These are phyloP conservation scores for Polychaeton citri DNA, from an alignment of 2,329 filamentous ascomycete genomes.

Conservation along the genomic window DNA sequence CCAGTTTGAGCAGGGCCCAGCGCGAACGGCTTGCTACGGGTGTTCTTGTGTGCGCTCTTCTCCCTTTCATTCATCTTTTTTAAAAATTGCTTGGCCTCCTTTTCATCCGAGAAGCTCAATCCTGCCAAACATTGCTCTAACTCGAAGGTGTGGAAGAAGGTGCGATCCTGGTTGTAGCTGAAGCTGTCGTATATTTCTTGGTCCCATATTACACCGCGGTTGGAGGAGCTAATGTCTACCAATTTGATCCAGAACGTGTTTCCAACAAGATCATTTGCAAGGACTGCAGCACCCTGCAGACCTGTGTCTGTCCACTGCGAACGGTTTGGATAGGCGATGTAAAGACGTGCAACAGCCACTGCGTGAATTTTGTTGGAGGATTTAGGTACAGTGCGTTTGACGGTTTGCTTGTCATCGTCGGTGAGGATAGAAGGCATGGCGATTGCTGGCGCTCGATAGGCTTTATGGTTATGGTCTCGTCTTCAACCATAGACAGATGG, in stretches of 20 bases:
- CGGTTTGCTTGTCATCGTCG: constrained; percentile 90
- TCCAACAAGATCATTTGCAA: constrained; percentile 87
- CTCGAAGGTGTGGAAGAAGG: constrained; percentile 97
- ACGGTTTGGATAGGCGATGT: constrained; percentile 77
- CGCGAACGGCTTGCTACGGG: constrained; percentile 61
- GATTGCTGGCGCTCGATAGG: no score
- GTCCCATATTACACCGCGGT: constrained; percentile 84
- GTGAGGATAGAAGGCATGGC: constrained; percentile 54
- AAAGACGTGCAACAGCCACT: constrained; percentile 83
- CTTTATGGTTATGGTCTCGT: no score
- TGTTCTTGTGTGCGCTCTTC: constrained; percentile 87
- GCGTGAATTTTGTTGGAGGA: constrained; percentile 94
- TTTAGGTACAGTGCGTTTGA: constrained; percentile 89
- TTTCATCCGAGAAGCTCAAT: constrained; percentile 89
- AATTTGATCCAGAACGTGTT: constrained; percentile 96
- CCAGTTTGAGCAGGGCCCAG: constrained; percentile 23
- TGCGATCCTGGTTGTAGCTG: constrained; percentile 89
- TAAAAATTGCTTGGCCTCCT: constrained; percentile 90
- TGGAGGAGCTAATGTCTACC: constrained; percentile 81
- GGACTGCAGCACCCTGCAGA: constrained; percentile 77
- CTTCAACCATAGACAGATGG: no score
- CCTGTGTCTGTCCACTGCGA: constrained; percentile 89
- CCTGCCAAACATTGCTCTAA: constrained; percentile 83
- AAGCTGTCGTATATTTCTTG: constrained; percentile 96
- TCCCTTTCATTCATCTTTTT: constrained; percentile 96